phyloP scores from a whole-genome alignment of 1,284 basidiomycete genomes.

The Anthracocystis walkeri region DNA sequence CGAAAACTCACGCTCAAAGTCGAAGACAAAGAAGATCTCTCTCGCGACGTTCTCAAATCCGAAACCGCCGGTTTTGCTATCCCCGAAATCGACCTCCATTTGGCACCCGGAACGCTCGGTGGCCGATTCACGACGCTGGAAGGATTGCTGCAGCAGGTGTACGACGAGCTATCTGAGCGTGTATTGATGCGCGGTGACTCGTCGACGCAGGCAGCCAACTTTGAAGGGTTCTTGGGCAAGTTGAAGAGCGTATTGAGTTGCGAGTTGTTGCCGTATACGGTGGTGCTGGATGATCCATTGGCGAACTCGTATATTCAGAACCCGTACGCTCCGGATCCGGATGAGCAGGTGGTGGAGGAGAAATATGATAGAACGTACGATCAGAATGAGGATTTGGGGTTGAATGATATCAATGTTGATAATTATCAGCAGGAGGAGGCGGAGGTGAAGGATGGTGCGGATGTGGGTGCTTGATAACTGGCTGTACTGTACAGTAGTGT shows the following conservation, averaged over 20 bases:
- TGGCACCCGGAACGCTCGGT: constrained; percentile 93
- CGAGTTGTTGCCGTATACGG: constrained; percentile 73
- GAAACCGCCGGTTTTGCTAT: constrained; percentile 85
- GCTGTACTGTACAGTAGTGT: no score
- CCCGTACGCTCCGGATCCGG: constrained; percentile 75
- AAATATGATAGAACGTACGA: constrained; percentile 85
- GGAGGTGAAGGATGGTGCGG: neutral
- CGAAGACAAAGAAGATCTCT: constrained; percentile 92
- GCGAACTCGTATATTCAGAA: constrained; percentile 97
- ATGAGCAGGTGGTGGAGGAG: constrained; percentile 74
- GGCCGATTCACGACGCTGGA: constrained; percentile 99
- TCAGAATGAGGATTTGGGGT: constrained; percentile 93
- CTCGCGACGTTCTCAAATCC: constrained; percentile 82
- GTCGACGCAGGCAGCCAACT: constrained; percentile 34
- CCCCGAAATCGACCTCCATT: constrained; percentile 92
- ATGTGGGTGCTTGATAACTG: no score
- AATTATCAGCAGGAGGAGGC: constrained; percentile 39
- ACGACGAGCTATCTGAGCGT: constrained; percentile 93
- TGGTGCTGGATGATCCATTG: constrained; percentile 94
- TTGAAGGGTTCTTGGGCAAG: constrained; percentile 78
- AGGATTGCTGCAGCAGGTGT: constrained; percentile 92
- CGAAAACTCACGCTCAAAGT: constrained; percentile 90
- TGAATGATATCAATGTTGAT: constrained; percentile 92
- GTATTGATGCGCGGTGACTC: constrained; percentile 84
- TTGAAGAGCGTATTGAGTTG: constrained; percentile 71